These are phyloP conservation scores for Tricholoma bakamatsutake DNA, from an alignment of 768 basidiomycete species.

Conservation along the genomic window DNA sequence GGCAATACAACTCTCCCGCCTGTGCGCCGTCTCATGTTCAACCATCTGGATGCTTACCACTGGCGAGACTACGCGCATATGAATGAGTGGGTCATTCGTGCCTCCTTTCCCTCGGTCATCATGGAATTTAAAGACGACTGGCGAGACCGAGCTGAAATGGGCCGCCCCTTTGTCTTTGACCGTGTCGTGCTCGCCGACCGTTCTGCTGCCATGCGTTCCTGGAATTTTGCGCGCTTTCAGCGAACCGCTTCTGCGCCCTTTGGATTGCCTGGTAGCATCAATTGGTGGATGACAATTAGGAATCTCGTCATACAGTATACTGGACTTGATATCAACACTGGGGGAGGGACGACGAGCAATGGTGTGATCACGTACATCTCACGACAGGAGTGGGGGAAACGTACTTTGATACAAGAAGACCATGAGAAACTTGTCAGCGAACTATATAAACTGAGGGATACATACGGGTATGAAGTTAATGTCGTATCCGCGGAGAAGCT, in stretches of 20 bases:
- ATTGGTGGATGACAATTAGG: constrained; percentile 85
- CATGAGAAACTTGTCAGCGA: constrained; percentile 77
- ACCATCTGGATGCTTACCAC: constrained; percentile 63
- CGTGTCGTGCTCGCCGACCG: constrained; percentile 87
- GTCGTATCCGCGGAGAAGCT: constrained; percentile 82
- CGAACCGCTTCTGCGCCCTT: constrained; percentile 75
- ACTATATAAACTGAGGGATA: constrained; percentile 60
- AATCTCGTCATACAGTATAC: constrained; percentile 69
- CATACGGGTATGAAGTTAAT: constrained; percentile 82
- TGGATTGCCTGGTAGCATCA: constrained; percentile 60
- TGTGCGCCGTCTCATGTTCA: constrained; percentile 70
- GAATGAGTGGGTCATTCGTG: constrained; percentile 84
- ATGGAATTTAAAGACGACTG: constrained; percentile 85
- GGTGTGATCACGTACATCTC: constrained; percentile 93
- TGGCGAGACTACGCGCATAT: constrained; percentile 91
- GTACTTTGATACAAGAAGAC: constrained; percentile 71
- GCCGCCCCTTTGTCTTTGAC: constrained; percentile 70
- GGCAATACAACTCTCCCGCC: constrained; percentile 72
- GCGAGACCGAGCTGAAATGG: constrained; percentile 69
- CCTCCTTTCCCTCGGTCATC: constrained; percentile 72
- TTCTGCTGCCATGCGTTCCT: constrained; percentile 72
- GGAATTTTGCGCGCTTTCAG: constrained; percentile 61
- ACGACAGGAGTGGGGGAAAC: constrained; percentile 81
- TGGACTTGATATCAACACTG: constrained; percentile 42
- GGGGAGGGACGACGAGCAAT: constrained; percentile 39